phyloP scores from a whole-genome alignment of 371 early-diverging fungal species.

The Mucor piriformis region DNA sequence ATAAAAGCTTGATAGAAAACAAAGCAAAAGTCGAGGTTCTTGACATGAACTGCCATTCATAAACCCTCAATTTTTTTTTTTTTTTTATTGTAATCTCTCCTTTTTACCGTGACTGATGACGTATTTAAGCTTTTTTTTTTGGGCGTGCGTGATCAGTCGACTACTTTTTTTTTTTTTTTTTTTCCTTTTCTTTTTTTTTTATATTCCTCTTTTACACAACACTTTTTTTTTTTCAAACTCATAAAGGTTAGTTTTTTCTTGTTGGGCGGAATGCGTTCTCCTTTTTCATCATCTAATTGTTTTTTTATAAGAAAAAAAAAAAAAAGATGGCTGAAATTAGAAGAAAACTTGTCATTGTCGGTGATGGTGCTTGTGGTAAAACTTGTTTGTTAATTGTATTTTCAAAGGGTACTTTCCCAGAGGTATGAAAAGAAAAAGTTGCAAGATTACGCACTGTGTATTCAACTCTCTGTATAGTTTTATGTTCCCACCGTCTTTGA shows the following conservation, averaged over 20 bases:
- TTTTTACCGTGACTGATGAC: not conserved
- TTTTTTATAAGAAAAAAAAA: conserved; percentile 1
- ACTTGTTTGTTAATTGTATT: conserved; percentile 94
- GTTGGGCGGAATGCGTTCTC: too few relatives aligned
- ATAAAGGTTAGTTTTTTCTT: not conserved
- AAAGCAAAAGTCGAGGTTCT: too few relatives aligned
- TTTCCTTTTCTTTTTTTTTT: conserved; percentile 8
- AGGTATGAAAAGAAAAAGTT: too few relatives aligned
- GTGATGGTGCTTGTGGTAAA: conserved; percentile 97
- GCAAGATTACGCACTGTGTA: too few relatives aligned
- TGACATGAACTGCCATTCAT: too few relatives aligned
- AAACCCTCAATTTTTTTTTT: too few relatives aligned
- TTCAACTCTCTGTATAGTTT: conserved; percentile 48
- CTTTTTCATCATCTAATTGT: not conserved
- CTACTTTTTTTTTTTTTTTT: conserved; percentile 4
- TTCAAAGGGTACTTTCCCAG: conserved; percentile 89
- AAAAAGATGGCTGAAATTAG: conserved; percentile 79
- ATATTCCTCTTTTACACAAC: not conserved
- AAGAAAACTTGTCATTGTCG: conserved; percentile 94
- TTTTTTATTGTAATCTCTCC: too few relatives aligned
- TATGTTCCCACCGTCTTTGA: conserved; percentile 97
- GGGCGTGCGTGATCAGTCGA: not conserved
- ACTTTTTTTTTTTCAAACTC: not conserved
- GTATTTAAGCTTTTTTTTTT: conserved; percentile 5
- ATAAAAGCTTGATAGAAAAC: too few relatives aligned